Conservation (phyloP, 2,329 filamentous ascomycete genomes). For the Phyllosticta ampelicida region DNA sequence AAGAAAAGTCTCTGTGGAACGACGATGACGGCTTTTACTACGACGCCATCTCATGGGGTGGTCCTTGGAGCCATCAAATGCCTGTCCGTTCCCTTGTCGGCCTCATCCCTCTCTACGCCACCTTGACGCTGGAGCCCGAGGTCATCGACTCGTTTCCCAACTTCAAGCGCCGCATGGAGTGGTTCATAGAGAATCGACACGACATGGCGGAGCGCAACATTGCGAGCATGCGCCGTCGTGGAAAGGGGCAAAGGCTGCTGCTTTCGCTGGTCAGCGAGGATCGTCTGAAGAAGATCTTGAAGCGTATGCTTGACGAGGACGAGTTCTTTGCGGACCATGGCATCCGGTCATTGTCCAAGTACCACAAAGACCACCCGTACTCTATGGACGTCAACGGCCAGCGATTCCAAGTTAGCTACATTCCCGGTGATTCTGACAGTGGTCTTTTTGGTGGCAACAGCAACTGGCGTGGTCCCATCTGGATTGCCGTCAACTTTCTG, state of each 20-base stretch:
- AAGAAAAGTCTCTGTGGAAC: constrained; percentile 86
- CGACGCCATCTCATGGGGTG: constrained; percentile 93
- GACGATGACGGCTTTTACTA: constrained; percentile 97
- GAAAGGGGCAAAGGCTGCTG: constrained; percentile 79
- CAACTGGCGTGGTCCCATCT: constrained; percentile 92
- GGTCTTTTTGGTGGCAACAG: constrained; percentile 94
- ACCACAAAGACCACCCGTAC: constrained; percentile 79
- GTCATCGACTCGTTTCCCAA: constrained; percentile 82
- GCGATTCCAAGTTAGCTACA: constrained; percentile 75
- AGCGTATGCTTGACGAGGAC: constrained; percentile 85
- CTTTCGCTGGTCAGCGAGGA: constrained; percentile 88
- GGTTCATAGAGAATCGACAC: constrained; percentile 82
- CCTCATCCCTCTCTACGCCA: constrained; percentile 85
- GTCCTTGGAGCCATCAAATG: constrained; percentile 85
- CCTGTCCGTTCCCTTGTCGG: constrained; percentile 87
- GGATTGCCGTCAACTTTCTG: constrained; percentile 92
- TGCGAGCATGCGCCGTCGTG: constrained; percentile 80
- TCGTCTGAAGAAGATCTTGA: constrained; percentile 76
- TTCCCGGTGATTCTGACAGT: constrained; percentile 93
- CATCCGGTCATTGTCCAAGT: constrained; percentile 84
- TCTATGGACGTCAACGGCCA: constrained; percentile 95
- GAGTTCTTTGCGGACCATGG: constrained; percentile 88
- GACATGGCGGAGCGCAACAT: constrained; percentile 90
- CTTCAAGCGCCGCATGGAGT: constrained; percentile 87
- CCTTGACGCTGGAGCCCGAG: constrained; percentile 84